phyloP scores from a whole-genome alignment of 169 alveolate genomes.

The Blepharisma undulans region DNA sequence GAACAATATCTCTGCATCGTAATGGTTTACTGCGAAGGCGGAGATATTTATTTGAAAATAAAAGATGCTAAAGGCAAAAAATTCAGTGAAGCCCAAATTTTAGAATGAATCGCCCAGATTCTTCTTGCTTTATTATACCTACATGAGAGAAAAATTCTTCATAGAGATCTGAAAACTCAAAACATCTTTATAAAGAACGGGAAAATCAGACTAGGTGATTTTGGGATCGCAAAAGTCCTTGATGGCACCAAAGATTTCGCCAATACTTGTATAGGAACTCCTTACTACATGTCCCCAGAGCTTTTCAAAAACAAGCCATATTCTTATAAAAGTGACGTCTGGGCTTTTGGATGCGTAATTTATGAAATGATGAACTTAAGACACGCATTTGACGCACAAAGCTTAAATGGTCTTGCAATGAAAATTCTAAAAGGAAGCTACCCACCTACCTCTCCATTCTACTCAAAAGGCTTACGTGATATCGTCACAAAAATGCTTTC shows the following conservation, averaged over 20 bases:
- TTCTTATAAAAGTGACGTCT: slow-evolving; percentile 86
- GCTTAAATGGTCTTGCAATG: slow-evolving; percentile 86
- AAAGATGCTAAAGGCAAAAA: slow-evolving; percentile 79
- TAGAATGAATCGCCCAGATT: slow-evolving; percentile 89
- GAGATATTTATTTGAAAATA: slow-evolving; percentile 89
- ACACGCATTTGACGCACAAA: slow-evolving; percentile 89
- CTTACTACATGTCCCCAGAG: slow-evolving; percentile 94
- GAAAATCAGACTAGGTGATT: slow-evolving; percentile 91
- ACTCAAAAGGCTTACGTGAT: slow-evolving; percentile 79
- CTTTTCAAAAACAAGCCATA: slow-evolving; percentile 86
- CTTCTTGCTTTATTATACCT: slow-evolving; percentile 87
- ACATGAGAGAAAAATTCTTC: slow-evolving; percentile 91
- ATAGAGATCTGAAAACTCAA: slow-evolving; percentile 92
- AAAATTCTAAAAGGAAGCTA: slow-evolving; percentile 84
- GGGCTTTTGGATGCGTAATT: slow-evolving; percentile 89
- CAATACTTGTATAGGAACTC: slow-evolving; percentile 91
- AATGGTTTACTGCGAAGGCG: slow-evolving; percentile 93
- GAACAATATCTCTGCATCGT: slow-evolving; percentile 86
- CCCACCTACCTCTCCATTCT: slow-evolving; percentile 76
- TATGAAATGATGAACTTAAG: slow-evolving; percentile 88
- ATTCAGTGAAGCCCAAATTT: slow-evolving; percentile 80
- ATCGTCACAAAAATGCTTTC: slow-evolving; percentile 79
- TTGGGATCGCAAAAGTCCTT: slow-evolving; percentile 92
- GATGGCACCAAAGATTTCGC: slow-evolving; percentile 88
- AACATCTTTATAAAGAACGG: slow-evolving; percentile 90